Conservation (phyloP, 129 eudicot species). For the Flaveria sonorensis region DNA sequence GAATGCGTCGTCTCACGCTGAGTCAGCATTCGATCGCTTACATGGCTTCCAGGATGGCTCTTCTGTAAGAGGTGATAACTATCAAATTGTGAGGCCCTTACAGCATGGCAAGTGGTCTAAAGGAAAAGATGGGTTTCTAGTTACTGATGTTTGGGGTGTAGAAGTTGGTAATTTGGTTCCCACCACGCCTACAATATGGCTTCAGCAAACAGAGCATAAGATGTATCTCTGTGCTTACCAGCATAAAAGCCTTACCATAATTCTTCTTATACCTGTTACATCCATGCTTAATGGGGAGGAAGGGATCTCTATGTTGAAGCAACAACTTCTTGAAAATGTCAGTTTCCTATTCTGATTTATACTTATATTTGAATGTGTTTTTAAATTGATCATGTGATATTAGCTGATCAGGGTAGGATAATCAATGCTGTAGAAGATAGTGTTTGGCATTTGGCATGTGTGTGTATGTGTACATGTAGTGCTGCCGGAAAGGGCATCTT, state of each 20-base stretch:
- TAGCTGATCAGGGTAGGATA: not conserved
- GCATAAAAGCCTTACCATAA: conserved; percentile 72
- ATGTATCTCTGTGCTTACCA: conserved; percentile 85
- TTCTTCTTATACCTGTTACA: conserved; percentile 78
- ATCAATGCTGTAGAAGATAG: not conserved
- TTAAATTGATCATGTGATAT: not conserved
- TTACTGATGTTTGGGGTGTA: conserved; percentile 69
- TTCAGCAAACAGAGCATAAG: conserved; percentile 79
- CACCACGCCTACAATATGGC: conserved; percentile 71
- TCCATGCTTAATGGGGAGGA: conserved; percentile 72
- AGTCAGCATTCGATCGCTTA: conserved; percentile 49
- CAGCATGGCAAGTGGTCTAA: conserved; percentile 82
- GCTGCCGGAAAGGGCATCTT: not conserved
- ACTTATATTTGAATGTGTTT: not conserved
- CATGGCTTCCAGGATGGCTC: conserved; percentile 51
- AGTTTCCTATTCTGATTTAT: conserved; percentile 25
- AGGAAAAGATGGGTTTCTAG: conserved; percentile 97
- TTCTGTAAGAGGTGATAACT: conserved; percentile 47
- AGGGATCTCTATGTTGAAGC: conserved; percentile 70
- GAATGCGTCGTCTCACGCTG: conserved; percentile 43
- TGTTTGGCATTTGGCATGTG: not conserved
- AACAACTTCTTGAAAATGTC: conserved; percentile 68
- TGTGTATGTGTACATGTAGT: not conserved
- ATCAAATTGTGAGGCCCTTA: conserved; percentile 68
- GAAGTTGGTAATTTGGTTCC: conserved; percentile 57